Evolutionary conservation across 345 rosid genomes (phyloP), one percentile per base, ranked within the genome.

Genomic region (Hirschfeldia incana): DNA sequence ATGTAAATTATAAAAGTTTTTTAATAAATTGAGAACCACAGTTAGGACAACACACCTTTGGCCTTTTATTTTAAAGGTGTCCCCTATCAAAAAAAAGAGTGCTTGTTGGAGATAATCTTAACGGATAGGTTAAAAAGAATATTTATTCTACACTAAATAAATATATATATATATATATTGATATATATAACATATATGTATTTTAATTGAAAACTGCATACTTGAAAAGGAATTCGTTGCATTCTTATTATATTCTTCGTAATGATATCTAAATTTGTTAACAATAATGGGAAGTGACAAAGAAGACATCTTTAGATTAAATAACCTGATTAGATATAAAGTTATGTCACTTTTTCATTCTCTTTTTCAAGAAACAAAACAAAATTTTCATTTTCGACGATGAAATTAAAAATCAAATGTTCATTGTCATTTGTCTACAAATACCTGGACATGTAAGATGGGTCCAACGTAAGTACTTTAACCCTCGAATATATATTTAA

Each of bases 401-500:
- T 9, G 61, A 76, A 28, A 57, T 12, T 15, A 8, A 13, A 68
- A 46, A 46, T 13, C 55, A 46, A 13, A 46, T 11, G 11, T 44
- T 15, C 28, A 66, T 72, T 72, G 68, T 58, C 77, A 59, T 44
- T 44, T 44, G 51, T 44, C 51, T 44, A 36, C 66, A 60, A 69
- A 68, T 74, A 79, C 63, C 75, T 79, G 72, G 82, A 86, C 88
- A 84, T 21, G 67, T 76, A 72, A 76, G 83, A 87, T 83, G 87
- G 87, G 85, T 37, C 67, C 64, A 72, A 68, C 59, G 69, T 60
- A 67, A 28, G 67, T 65, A 65, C 15, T 73, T 59, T 33, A 66
- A 30, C 64, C 16, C 72, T 13, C 16, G 5, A 21, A 8, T 65
- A 72, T 30, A 72, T n/a, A 21, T 21, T 21, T 21, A 78, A 78